Evolutionary conservation across 805 yeast genomes (phyloP).

Genomic region (Starmera quercuum): DNA sequence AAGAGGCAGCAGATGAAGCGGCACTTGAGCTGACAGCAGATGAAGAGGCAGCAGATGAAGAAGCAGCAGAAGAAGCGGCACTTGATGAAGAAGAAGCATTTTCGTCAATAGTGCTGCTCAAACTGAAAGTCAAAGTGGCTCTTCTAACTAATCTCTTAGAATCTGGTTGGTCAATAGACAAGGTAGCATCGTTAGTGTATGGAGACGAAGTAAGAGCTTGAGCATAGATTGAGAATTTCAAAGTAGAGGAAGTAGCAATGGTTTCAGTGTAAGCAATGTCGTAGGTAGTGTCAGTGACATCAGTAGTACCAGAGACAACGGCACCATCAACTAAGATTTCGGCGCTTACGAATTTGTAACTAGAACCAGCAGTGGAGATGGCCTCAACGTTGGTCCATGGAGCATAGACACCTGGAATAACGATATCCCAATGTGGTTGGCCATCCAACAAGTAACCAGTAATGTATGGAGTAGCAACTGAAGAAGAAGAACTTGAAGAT

Average conservation of each 20-base stretch:
- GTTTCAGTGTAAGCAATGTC: constrained; percentile 7
- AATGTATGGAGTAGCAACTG: constrained; percentile 13
- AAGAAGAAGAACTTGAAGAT: constrained; percentile 7
- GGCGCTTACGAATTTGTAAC: constrained; percentile 12
- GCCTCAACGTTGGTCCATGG: constrained; percentile 15
- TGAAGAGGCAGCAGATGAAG: background rate
- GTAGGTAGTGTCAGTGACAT: constrained; percentile 7
- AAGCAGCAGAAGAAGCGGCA: background rate
- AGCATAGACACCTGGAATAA: constrained; percentile 15
- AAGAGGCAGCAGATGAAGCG: background rate
- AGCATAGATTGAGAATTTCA: background rate
- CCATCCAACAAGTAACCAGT: constrained; percentile 17
- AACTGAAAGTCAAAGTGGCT: background rate
- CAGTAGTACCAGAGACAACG: constrained; percentile 4
- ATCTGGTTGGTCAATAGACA: constrained; percentile 1
- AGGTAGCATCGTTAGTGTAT: background rate
- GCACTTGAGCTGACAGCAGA: background rate
- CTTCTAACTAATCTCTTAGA: constrained; percentile 1
- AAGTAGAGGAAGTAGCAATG: constrained; percentile 2
- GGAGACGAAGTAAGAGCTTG: constrained; percentile 1
- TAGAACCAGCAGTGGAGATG: constrained; percentile 12
- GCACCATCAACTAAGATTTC: constrained; percentile 10
- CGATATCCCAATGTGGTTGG: constrained; percentile 19
- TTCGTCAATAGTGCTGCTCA: background rate
- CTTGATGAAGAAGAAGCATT: constrained; percentile 1